Percentiles rank a stretch among this genome's conserved stretches.
Evolutionary conservation across 2,329 filamentous ascomycete genomes (phyloP).

Genomic region (Dryadomyces sulphureus): DNA sequence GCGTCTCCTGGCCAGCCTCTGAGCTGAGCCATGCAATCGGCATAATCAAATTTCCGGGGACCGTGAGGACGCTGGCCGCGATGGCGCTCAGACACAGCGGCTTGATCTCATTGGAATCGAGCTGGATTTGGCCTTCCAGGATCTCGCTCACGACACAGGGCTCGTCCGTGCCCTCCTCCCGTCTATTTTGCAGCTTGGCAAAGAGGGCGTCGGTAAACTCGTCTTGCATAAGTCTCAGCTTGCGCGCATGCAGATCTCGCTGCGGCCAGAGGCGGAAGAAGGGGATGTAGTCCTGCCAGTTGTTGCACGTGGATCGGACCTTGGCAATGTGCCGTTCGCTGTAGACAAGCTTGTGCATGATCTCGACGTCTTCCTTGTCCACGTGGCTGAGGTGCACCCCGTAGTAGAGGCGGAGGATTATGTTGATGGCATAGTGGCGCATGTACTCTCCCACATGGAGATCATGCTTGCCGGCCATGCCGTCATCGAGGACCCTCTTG

Average conservation of each 20-base stretch:
- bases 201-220: conserved; percentile 33
- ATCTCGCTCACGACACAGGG: conserved; percentile 14
- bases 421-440: conserved; percentile 61
- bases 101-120: conserved; percentile 53
- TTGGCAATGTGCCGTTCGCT: conserved; percentile 65
- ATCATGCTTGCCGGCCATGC: conserved; percentile 26
- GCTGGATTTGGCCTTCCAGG: conserved; percentile 55
- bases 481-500: conserved; percentile 54
- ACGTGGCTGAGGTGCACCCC: conserved; percentile 59
- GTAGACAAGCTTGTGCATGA: conserved; percentile 57
- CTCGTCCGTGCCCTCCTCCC: conserved; percentile 11
- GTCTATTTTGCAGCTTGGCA: conserved; percentile 25
- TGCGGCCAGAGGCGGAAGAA: conserved; percentile 47
- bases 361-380: conserved; percentile 20
- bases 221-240: conserved; percentile 37
- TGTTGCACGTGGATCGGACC: conserved; percentile 51
- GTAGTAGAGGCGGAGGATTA: conserved; percentile 63
- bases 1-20: conserved; percentile 50
- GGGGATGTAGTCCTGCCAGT: conserved; percentile 49
- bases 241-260: conserved; percentile 41
- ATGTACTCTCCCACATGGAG: conserved; percentile 60
- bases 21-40: conserved; percentile 60
- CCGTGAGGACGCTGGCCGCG: conserved; percentile 63
- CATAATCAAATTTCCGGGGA: conserved; percentile 68
- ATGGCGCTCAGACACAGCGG: not conserved